Base-by-base conservation (phyloP, 2,329 filamentous ascomycete species). In the Aspergillus intermedius region DNA sequence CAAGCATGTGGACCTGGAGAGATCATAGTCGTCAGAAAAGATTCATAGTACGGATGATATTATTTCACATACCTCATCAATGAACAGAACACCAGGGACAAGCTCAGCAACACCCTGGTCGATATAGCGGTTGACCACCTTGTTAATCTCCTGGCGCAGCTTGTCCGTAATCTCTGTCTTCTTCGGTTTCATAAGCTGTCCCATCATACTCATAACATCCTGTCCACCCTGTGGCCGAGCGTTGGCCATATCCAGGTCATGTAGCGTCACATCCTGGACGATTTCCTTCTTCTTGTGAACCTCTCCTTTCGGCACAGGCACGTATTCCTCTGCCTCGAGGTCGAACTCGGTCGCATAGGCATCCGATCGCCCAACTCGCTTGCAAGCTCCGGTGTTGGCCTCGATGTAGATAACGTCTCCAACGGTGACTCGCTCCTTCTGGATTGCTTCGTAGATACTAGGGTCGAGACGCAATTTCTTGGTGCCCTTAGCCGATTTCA, bases 131-230 rank as follows among this genome's bases (percentile, higher is more conserved):
- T 90, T 95, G 58, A 98, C 93, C 25, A 98, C 91, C 76, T 97
- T 97, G 81, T 98, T 96, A 76, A 98, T 97, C 75, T 98, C 93
- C 48, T 82, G 77, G 52, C 93, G 83, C 64, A 98, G 76, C 77
- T 98, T 98, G 73, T 98, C 93, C 25, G 93, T 98, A 64, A 98
- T 97, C 70, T 98, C 93, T 5, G 93, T 98, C 84, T 96, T 96
- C 77, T 94, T 94, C 53, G 93, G 93, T 80, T 97, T 97, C 90
- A 97, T 96, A 64, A 98, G 75, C 73, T 98, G 93, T 62, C 93
- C 93, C 91, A 98, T 97, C 93, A 98, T 97, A 76, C 91, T 96
- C 91, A 98, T 97, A 58, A 98, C 95, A 70, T 98, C 93, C 77
- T 98, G 93, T 41, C 93, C 93, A 46, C 93, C 93, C 75, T 97